Conservation (phyloP, 768 basidiomycete species). For the Xanthoconium stramineum region DNA sequence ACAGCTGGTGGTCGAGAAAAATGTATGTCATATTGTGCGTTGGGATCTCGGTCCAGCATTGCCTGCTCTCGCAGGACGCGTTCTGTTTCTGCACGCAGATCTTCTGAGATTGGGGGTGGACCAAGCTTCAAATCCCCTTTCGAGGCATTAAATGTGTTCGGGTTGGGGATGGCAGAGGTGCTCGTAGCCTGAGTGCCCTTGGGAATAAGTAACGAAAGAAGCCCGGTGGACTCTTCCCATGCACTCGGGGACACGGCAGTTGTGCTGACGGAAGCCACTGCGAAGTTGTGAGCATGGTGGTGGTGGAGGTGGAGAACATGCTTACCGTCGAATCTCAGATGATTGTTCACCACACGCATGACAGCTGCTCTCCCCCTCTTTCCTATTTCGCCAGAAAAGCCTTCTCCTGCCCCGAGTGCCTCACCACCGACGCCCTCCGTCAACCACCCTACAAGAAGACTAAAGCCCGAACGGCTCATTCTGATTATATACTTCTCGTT, state of each 20-base stretch:
- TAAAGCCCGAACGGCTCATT: conserved; percentile 90
- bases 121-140: conserved; percentile 85
- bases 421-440: conserved; percentile 90
- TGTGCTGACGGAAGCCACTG: conserved; percentile 71
- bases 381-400: conserved; percentile 78
- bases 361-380: conserved; percentile 85
- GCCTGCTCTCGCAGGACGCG: conserved; percentile 79
- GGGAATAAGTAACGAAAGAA: conserved; percentile 74
- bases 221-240: conserved; percentile 87
- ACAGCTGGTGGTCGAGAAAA: conserved; percentile 46
- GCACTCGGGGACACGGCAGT: conserved; percentile 57
- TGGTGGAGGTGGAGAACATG: background rate
- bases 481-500: conserved; percentile 87
- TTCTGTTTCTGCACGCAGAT: conserved; percentile 77
- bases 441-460: conserved; percentile 91
- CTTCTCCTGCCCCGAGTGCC: conserved; percentile 72
- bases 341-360: conserved; percentile 92
- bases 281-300: conserved; percentile 23
- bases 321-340: conserved; percentile 86
- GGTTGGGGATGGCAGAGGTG: conserved; percentile 46
- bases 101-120: conserved; percentile 72
- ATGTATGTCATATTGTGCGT: conserved; percentile 62
- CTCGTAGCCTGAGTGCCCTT: conserved; percentile 45
- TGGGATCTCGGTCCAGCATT: conserved; percentile 67
- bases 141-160: conserved; percentile 71